phyloP scores from a whole-genome alignment of 345 rosid species.

The Boechera retrofracta region DNA sequence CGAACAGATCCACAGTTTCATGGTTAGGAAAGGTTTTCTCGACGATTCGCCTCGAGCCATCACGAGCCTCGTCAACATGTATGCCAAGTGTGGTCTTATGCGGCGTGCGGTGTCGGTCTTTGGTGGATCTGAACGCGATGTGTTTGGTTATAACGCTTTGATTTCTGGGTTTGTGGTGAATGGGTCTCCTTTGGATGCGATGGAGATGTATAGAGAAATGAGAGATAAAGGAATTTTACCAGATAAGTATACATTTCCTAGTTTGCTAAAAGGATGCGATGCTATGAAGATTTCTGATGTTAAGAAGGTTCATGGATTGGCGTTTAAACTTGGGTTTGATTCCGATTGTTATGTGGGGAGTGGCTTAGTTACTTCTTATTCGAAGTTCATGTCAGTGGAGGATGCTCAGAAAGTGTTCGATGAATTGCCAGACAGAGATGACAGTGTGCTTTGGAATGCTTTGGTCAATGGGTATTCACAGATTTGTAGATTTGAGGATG shows the following conservation, averaged over 20 bases:
- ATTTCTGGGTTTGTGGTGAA: slow-evolving; percentile 59
- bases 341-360: slow-evolving; percentile 60
- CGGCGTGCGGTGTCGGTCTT: slow-evolving; percentile 45
- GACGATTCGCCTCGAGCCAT: slow-evolving; percentile 49
- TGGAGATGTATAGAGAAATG: slow-evolving; percentile 55
- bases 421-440: slow-evolving; percentile 58
- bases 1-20: slow-evolving; percentile 51
- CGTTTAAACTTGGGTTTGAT: slow-evolving; percentile 58
- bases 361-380: slow-evolving; percentile 52
- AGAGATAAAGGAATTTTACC: slow-evolving; percentile 52
- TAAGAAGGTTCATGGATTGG: slow-evolving; percentile 59
- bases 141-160: slow-evolving; percentile 58
- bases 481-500: slow-evolving; percentile 52
- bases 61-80: slow-evolving; percentile 75
- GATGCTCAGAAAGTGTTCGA: slow-evolving; percentile 65
- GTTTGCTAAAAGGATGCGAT: slow-evolving; percentile 63
- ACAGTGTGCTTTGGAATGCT: slow-evolving; percentile 69
- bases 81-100: slow-evolving; percentile 57
- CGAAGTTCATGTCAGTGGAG: slow-evolving; percentile 48
- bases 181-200: slow-evolving; percentile 49
- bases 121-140: slow-evolving; percentile 46
- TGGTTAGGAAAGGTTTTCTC: slow-evolving; percentile 55
- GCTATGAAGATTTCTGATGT: slow-evolving; percentile 52
- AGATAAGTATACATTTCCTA: slow-evolving; percentile 66
- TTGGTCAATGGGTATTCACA: slow-evolving; percentile 66